Percentiles rank a stretch among this genome's conserved stretches.
These are phyloP conservation scores for Thraustotheca clavata DNA, from an alignment of 352 stramenopile genomes.

Conservation along the genomic window DNA sequence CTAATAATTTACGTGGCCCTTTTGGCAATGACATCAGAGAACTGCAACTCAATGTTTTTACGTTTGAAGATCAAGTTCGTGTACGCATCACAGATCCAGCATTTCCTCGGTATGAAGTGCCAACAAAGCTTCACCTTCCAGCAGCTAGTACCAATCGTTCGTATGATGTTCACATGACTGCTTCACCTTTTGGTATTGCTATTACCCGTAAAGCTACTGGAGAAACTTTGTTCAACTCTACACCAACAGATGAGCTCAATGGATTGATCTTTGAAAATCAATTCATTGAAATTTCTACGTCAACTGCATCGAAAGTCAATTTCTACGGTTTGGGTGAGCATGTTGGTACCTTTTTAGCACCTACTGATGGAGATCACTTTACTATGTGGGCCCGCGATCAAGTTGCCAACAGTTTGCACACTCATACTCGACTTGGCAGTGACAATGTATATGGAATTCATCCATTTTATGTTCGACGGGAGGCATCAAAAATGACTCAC, in stretches of 20 bases:
- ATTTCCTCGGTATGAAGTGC: slow-evolving; percentile 65
- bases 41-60: slow-evolving; percentile 49
- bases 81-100: slow-evolving; percentile 77
- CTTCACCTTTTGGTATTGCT: slow-evolving; percentile 57
- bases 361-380: slow-evolving; percentile 51
- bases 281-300: slow-evolving; percentile 80
- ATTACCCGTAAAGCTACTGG: slow-evolving; percentile 43
- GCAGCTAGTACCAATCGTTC: neutral
- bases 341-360: slow-evolving; percentile 29
- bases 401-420: slow-evolving; percentile 20
- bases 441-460: slow-evolving; percentile 75
- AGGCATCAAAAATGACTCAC: slow-evolving; percentile 32
- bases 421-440: slow-evolving; percentile 30
- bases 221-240: slow-evolving; percentile 81
- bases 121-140: neutral
- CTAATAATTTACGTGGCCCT: slow-evolving; percentile 34
- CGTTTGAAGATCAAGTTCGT: slow-evolving; percentile 41
- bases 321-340: slow-evolving; percentile 75
- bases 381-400: slow-evolving; percentile 52
- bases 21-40: slow-evolving; percentile 69
- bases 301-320: slow-evolving; percentile 28
- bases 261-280: slow-evolving; percentile 63
- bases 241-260: slow-evolving; percentile 29
- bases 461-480: slow-evolving; percentile 62
- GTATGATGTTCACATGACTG: slow-evolving; percentile 54